These are phyloP conservation scores for Coemansia sp. DNA, from an alignment of 192 early-diverging fungal genomes.

Conservation along the genomic window DNA sequence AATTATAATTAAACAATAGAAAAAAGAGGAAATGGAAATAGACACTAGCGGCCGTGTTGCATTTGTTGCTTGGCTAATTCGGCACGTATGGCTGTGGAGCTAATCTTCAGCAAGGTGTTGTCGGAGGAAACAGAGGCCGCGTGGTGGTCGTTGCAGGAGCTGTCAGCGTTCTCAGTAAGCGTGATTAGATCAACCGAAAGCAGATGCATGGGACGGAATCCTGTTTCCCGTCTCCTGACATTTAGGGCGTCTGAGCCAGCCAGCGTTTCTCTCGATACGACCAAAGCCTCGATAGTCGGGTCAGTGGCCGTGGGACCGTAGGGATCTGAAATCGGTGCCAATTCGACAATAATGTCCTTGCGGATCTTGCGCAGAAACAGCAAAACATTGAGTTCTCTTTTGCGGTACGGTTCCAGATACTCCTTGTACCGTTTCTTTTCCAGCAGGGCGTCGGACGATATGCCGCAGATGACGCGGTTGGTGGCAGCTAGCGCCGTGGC, in stretches of 20 bases:
- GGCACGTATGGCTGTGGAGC: constrained; percentile 73
- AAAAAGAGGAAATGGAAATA: neutral
- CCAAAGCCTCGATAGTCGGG: constrained; percentile 71
- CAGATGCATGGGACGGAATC: constrained; percentile 60
- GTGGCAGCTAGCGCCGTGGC: constrained; percentile 71
- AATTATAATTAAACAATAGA: neutral
- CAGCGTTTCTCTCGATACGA: constrained; percentile 81
- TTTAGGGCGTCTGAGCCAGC: constrained; percentile 79
- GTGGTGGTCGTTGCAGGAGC: constrained; percentile 1
- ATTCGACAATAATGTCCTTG: constrained; percentile 48
- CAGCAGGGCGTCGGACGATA: constrained; percentile 67
- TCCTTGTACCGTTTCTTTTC: constrained; percentile 69
- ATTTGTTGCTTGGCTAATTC: constrained; percentile 35
- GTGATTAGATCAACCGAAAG: constrained; percentile 68
- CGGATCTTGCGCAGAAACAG: constrained; percentile 62
- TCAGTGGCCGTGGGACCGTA: constrained; percentile 85
- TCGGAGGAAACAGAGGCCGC: constrained; percentile 26
- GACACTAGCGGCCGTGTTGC: neutral
- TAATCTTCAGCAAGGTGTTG: constrained; percentile 68
- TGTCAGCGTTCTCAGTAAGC: constrained; percentile 24
- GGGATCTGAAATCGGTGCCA: constrained; percentile 74
- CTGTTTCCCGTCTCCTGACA: constrained; percentile 60
- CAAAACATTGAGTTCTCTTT: constrained; percentile 60
- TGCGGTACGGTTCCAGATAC: constrained; percentile 65
- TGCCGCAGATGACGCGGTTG: constrained; percentile 70